Evolutionary conservation across 805 yeast species (phyloP).

Genomic region (Candida silvicultrix): DNA sequence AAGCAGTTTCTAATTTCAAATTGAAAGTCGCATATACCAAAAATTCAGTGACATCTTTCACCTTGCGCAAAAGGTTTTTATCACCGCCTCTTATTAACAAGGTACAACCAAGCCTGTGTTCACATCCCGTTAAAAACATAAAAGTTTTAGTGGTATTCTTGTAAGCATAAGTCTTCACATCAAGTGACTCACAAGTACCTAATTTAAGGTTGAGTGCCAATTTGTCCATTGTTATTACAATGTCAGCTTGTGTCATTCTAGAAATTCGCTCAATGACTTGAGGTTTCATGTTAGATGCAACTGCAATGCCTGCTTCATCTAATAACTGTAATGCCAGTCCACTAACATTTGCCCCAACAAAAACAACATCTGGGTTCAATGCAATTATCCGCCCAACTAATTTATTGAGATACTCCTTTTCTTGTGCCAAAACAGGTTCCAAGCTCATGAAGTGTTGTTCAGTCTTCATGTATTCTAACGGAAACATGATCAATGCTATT

Average conservation of each 20-base stretch:
- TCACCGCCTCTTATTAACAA: slow-evolving; percentile 79
- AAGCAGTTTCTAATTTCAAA: slow-evolving; percentile 69
- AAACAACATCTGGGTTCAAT: slow-evolving; percentile 69
- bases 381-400: slow-evolving; percentile 73
- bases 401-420: slow-evolving; percentile 75
- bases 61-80: slow-evolving; percentile 50
- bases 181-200: slow-evolving; percentile 71
- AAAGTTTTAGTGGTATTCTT: slow-evolving; percentile 59
- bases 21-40: slow-evolving; percentile 76
- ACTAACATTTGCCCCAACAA: slow-evolving; percentile 74
- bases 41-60: slow-evolving; percentile 76
- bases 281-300: slow-evolving; percentile 73
- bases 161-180: slow-evolving; percentile 58
- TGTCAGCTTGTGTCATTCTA: slow-evolving; percentile 74
- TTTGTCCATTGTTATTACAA: slow-evolving; percentile 81
- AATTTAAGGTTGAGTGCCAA: slow-evolving; percentile 64
- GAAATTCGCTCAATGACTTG: slow-evolving; percentile 77
- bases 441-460: slow-evolving; percentile 78
- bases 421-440: slow-evolving; percentile 82
- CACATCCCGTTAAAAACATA: slow-evolving; percentile 75
- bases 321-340: slow-evolving; percentile 74
- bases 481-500: slow-evolving; percentile 80
- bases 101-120: slow-evolving; percentile 71
- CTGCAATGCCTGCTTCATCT: slow-evolving; percentile 72
- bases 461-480: slow-evolving; percentile 74